Evolutionary conservation across 2,329 filamentous ascomycete species (phyloP).

Genomic region (Sporothrix brunneoviolacea): DNA sequence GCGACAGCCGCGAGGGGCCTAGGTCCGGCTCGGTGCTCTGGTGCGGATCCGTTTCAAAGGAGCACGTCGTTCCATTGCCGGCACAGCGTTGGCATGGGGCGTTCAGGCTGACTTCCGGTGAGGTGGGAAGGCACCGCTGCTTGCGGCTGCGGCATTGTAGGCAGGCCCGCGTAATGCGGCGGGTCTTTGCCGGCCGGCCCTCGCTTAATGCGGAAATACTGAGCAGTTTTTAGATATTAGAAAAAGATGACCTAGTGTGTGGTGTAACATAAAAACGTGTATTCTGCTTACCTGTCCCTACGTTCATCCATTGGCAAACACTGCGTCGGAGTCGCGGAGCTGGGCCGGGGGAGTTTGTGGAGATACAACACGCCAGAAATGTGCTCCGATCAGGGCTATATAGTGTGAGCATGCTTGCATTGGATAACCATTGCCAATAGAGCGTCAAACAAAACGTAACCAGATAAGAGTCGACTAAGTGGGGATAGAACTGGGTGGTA

Average conservation of each 20-base stretch:
- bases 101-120: neutral
- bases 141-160: constrained; percentile 8
- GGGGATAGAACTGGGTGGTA: too few relatives aligned
- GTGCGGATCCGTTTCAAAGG: constrained; percentile 4
- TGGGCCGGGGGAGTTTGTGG: too few relatives aligned
- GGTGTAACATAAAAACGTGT: too few relatives aligned
- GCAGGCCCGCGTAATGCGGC: neutral
- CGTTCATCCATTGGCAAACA: neutral
- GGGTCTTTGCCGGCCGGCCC: neutral
- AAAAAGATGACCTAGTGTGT: neutral
- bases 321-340: too few relatives aligned
- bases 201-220: neutral
- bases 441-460: too few relatives aligned
- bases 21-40: neutral
- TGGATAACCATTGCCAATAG: too few relatives aligned
- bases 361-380: too few relatives aligned
- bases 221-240: neutral
- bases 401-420: too few relatives aligned
- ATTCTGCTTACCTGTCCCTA: neutral
- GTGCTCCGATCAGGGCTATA: too few relatives aligned
- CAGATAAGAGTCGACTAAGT: too few relatives aligned
- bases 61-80: neutral
- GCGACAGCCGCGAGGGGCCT: neutral
- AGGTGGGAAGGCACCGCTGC: neutral
- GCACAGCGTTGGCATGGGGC: constrained; percentile 1